Conservation (phyloP, 805 yeast species). For the Metschnikowia similis region DNA sequence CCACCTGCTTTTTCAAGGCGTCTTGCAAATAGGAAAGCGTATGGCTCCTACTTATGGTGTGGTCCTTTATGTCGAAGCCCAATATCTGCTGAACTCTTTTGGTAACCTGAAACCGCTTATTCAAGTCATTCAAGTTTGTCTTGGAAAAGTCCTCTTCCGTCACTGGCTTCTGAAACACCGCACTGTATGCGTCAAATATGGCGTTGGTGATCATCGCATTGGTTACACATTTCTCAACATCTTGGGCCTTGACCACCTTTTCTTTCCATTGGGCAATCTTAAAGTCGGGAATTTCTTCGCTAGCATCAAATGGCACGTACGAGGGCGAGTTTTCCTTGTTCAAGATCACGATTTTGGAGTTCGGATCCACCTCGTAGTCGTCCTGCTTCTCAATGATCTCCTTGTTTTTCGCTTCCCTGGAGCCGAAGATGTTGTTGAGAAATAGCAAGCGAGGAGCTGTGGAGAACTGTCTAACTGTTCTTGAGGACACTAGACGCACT, state of each 20-base stretch:
- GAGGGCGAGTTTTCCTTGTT: conserved; percentile 33
- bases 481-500: conserved; percentile 2
- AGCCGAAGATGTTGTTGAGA: conserved; percentile 33
- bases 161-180: conserved; percentile 17
- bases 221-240: conserved; percentile 27
- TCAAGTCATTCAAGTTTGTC: conserved; percentile 30
- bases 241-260: conserved; percentile 18
- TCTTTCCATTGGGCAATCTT: conserved; percentile 35
- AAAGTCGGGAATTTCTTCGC: conserved; percentile 33
- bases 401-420: conserved; percentile 27
- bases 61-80: conserved; percentile 53
- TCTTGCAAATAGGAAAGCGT: conserved; percentile 35
- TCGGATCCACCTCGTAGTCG: conserved; percentile 30
- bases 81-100: conserved; percentile 47
- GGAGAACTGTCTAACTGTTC: conserved; percentile 5
- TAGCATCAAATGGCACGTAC: conserved; percentile 22
- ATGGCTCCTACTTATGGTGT: conserved; percentile 39
- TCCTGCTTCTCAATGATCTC: conserved; percentile 38
- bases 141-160: conserved; percentile 2
- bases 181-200: conserved; percentile 24
- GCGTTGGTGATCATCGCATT: conserved; percentile 21
- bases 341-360: conserved; percentile 33
- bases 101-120: conserved; percentile 44
- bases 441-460: conserved; percentile 19
- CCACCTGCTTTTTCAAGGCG: conserved; percentile 37